A percentile compares a stretch with the other conserved stretches of the same genome.
These are phyloP conservation scores for Stagonosporopsis chrysanthemi DNA, from an alignment of 2,329 filamentous ascomycete species.

Conservation along the genomic window DNA sequence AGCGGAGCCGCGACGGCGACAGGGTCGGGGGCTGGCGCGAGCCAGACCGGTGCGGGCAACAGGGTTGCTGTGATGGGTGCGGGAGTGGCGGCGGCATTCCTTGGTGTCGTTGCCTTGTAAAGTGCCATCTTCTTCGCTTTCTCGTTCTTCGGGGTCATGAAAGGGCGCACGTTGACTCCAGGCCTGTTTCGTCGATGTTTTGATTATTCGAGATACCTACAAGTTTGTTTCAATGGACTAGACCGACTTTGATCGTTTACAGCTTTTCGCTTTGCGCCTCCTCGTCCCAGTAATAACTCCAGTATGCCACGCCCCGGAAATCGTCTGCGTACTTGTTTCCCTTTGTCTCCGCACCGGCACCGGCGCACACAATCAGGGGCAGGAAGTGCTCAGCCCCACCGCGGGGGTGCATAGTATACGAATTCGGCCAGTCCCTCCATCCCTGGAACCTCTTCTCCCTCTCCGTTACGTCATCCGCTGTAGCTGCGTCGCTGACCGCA, in stretches of 20 bases:
- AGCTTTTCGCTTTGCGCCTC: slow-evolving; percentile 9
- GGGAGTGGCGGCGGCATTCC: slow-evolving; percentile 30
- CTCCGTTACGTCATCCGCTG: slow-evolving; percentile 43
- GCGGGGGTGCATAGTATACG: slow-evolving; percentile 63
- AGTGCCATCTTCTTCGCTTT: background rate
- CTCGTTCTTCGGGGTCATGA: background rate
- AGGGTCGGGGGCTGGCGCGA: slow-evolving; percentile 9
- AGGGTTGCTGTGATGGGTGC: slow-evolving; percentile 25
- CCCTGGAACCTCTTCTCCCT: slow-evolving; percentile 52
- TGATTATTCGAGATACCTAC: background rate
- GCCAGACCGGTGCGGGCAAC: slow-evolving; percentile 16
- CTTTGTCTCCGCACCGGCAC: slow-evolving; percentile 55
- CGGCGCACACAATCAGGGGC: slow-evolving; percentile 65
- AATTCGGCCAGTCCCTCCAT: slow-evolving; percentile 60
- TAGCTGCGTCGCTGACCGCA: slow-evolving; percentile 54
- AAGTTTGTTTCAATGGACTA: background rate
- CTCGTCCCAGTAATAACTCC: slow-evolving; percentile 63
- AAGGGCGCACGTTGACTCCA: background rate
- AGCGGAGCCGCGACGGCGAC: slow-evolving; percentile 16
- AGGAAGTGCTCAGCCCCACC: slow-evolving; percentile 66
- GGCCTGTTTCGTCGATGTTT: background rate
- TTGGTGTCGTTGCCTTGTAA: slow-evolving; percentile 34
- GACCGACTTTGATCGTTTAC: background rate
- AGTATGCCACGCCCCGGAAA: slow-evolving; percentile 59
- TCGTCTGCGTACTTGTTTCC: slow-evolving; percentile 59